phyloP scores from a whole-genome alignment of 305 asterid species.

The Fraxinus dipetala region DNA sequence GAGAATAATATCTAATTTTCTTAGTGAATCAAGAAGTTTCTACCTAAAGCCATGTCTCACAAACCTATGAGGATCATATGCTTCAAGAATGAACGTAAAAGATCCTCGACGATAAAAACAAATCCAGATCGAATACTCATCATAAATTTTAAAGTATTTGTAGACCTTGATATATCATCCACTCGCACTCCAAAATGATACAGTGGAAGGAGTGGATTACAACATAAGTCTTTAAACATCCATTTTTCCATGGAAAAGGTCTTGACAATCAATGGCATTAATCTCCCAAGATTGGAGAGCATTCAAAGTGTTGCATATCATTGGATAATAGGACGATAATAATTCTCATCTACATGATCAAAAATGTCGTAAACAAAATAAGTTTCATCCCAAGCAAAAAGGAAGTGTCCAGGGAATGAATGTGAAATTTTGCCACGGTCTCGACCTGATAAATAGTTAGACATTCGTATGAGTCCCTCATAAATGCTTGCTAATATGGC shows the following conservation, averaged over 20 bases:
- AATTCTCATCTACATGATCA: too few relatives aligned
- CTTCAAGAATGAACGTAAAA: neutral
- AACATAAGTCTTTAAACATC: neutral
- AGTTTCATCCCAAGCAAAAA: neutral
- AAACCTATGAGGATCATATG: neutral
- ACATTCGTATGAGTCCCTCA: neutral
- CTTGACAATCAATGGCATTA: neutral
- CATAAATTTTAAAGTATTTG: too few relatives aligned
- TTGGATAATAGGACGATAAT: neutral
- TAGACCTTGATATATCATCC: neutral
- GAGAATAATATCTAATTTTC: neutral
- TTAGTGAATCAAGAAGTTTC: neutral
- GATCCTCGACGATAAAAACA: neutral
- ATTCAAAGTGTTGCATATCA: neutral
- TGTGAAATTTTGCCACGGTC: neutral
- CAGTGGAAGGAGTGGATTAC: too few relatives aligned
- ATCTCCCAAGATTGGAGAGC: neutral
- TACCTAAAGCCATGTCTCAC: neutral
- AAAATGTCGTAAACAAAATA: too few relatives aligned
- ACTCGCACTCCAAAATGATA: neutral
- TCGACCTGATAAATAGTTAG: neutral
- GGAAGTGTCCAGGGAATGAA: too few relatives aligned
- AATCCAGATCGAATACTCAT: too few relatives aligned
- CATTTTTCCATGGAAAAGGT: neutral
- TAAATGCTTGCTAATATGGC: neutral